phyloP scores from a whole-genome alignment of 2,329 filamentous ascomycete genomes.

The Ceratocystis alfenasii region DNA sequence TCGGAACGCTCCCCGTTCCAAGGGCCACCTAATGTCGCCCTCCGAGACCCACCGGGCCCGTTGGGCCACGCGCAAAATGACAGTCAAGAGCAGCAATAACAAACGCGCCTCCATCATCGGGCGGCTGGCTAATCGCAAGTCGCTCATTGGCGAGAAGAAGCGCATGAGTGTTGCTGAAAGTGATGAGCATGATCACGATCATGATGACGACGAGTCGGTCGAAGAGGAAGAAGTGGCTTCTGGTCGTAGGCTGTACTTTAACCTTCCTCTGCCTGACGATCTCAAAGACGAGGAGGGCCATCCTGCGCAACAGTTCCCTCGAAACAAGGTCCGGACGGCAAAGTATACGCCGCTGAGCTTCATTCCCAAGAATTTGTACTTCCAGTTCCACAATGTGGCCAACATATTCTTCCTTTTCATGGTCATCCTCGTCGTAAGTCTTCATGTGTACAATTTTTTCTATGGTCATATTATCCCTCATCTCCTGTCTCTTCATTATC shows the following conservation, averaged over 20 bases:
- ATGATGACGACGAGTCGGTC: slow-evolving; percentile 31
- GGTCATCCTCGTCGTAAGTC: slow-evolving; percentile 80
- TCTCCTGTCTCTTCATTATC: neutral
- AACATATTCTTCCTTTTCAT: slow-evolving; percentile 98
- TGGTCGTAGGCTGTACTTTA: slow-evolving; percentile 66
- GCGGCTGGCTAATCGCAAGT: slow-evolving; percentile 51
- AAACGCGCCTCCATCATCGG: slow-evolving; percentile 78
- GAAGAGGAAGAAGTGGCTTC: slow-evolving; percentile 26
- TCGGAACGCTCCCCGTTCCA: slow-evolving; percentile 18
- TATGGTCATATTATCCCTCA: neutral
- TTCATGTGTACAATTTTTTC: neutral
- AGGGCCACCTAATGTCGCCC: slow-evolving; percentile 20
- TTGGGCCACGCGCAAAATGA: slow-evolving; percentile 91
- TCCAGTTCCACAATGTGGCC: slow-evolving; percentile 96
- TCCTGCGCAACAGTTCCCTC: slow-evolving; percentile 56
- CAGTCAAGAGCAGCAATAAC: slow-evolving; percentile 57
- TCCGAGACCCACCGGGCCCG: slow-evolving; percentile 59
- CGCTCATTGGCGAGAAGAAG: slow-evolving; percentile 56
- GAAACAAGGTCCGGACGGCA: slow-evolving; percentile 95
- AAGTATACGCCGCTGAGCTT: slow-evolving; percentile 96
- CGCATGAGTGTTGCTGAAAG: slow-evolving; percentile 34
- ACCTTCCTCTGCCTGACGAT: slow-evolving; percentile 62
- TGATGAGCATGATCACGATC: slow-evolving; percentile 29
- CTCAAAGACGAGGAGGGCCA: slow-evolving; percentile 71
- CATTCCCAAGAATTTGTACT: slow-evolving; percentile 90